phyloP scores from a whole-genome alignment of 768 basidiomycete species.

The Lentinula boryana region DNA sequence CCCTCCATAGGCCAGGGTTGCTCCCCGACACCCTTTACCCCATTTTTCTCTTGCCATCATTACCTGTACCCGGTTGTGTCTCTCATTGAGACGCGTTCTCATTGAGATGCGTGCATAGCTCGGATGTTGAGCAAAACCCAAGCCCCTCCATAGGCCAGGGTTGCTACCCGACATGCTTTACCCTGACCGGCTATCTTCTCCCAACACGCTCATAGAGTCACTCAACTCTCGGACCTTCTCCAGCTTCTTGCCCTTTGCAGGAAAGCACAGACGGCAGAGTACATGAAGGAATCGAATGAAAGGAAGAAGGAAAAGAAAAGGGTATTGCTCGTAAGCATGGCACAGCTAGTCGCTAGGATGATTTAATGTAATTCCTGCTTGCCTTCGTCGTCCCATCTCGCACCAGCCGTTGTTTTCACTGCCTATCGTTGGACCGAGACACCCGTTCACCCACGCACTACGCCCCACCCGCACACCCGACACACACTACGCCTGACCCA shows the following conservation, averaged over 20 bases:
- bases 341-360: constrained; percentile 1
- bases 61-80: too few species aligned
- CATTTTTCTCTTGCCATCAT: too few species aligned
- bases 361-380: neutral
- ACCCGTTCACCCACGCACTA: too few species aligned
- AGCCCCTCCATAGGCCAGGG: too few species aligned
- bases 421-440: neutral
- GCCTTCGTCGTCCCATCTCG: neutral
- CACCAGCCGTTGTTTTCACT: neutral
- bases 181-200: neutral
- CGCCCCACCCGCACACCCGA: too few species aligned
- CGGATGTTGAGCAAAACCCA: too few species aligned
- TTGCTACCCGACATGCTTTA: neutral
- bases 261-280: neutral
- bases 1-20: too few species aligned
- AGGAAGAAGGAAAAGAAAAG: neutral
- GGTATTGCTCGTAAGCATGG: neutral
- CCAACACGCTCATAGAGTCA: neutral
- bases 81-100: too few species aligned
- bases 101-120: too few species aligned
- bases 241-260: neutral
- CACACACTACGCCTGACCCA: too few species aligned
- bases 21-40: too few species aligned
- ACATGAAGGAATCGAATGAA: neutral
- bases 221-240: neutral